Evolutionary conservation across 2,329 filamentous ascomycete genomes (phyloP), one percentile per base, ranked within the genome.

Genomic region (Colletotrichum echinochloae): DNA sequence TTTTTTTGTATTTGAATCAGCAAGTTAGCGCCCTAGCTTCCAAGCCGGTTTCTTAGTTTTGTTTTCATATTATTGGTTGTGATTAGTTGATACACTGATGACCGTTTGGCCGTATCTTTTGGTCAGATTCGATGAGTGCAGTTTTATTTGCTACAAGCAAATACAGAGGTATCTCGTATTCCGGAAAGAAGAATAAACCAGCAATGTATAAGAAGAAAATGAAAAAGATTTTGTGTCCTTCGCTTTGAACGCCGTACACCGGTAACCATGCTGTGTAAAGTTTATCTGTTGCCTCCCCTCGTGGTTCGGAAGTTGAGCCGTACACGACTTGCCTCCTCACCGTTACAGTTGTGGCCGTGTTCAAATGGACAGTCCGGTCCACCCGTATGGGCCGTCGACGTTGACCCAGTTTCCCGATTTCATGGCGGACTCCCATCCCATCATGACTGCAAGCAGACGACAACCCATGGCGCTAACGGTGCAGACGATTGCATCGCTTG

Each of bases 371-470:
- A 85, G 78, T 18, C 83, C 86, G 9, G 80, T 85, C 92, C 92
- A 94, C 16, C 84, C 84, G 74, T 87, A 90, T 16, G 86, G 86
- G 1, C 91, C 91, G 78, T 95, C 93, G n/a, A 97, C 88, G 80
- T 97, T 97, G 69, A 89, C 85, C 92, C 94, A 97, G 54, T 85
- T 84, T 1, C 84, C 86, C 23, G 85, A 79, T 41, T 83, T 83
- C 71, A 94, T 85, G 6, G 87, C 89, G 37, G 84, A 85, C 46
- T 95, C 91, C 92, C 93, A 95, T 0, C 94, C 94, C 89, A 96
- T 90, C 91, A 97, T 94, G 49, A 97, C 93, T 2, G 89, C 94
- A 72, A 97, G 78, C 63, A 97, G 76, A 28, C 93, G 87, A 78
- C 94, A 97, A 0, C 89, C 89, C 80, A 86, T 88, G 41, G 90